Base-by-base conservation (phyloP, 331 rosid genomes). In the Ulmus americana region DNA sequence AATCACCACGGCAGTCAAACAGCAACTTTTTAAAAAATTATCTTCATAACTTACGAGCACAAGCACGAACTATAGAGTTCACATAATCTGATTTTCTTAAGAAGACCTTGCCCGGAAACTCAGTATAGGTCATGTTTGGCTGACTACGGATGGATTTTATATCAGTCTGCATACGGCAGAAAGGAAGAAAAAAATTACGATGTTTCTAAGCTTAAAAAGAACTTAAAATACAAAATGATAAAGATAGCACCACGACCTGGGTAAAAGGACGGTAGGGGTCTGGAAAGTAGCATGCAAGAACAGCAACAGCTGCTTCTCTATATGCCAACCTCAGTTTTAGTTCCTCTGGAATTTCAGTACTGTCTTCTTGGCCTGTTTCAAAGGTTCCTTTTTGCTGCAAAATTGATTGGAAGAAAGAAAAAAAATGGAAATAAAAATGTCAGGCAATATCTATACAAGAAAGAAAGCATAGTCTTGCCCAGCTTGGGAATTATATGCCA, bases 361-460 rank as follows among this genome's bases (percentile, higher is more conserved):
- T 88, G 68, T 92, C 98, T 81, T 92, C 98, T 82, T 92, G 95
- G 64, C 98, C 96, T 5, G 98, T 92, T 83, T 92, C 98, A 85
- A 92, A 92, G 15, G 98, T 92, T 71, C 98, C 98, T 59, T 86
- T 80, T 92, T 92, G 98, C 98, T 92, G 88, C 83, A 88, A 80
- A 70, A 53, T 55, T 53, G 41, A 64, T 56, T 16, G n/a, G 40
- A 18, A 49, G 20, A 15, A 71, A 61, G 8, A 63, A 3, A 28
- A 48, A 50, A 71, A 18, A 60, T 7, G 52, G 54, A 46, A 59
- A 64, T 59, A 65, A 71, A 39, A 49, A 57, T 14, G 65, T 42
- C 13, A 73, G 69, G 16, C 52, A 54, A 46, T 38, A 9, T 3
- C 35, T 48, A 14, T 41, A 50, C 57, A 12, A 41, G 39, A 49